Evolutionary conservation across 805 yeast genomes (phyloP), one percentile per base, ranked within the genome.

Genomic region (Cyberlindnera galapagoensis): DNA sequence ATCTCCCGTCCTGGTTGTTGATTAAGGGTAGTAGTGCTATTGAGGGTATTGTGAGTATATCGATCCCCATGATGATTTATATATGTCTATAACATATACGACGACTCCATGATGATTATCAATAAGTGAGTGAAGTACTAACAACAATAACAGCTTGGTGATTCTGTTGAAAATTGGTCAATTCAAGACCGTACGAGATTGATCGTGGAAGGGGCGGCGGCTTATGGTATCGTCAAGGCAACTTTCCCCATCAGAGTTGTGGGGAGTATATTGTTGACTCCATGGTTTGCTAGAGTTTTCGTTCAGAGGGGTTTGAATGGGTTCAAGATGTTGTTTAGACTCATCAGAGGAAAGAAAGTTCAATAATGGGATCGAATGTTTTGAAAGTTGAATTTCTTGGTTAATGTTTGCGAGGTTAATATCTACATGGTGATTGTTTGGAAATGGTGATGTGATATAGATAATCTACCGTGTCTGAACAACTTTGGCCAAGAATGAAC

Each of bases 151-250:
- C 12, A 39, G 43, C 40, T 39, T n/a, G 55, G 55, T 43, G 24
- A 48, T 23, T 52, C 36, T 18, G 44, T 38, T 5, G 39, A 40
- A 38, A 55, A 27, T 53, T 57, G 44, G 56, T 66, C 25, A 2
- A 46, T 76, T 11, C 65, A 63, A 25, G 76, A 74, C 21, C 74
- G 76, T 40, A 63, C 79, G 28, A 61, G 63, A 30, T 51, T 79
- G 18, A 58, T 83, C 6, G 52, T 76, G 43, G 83, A 81, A 42
- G 94, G 94, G 8, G 87, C 88, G 0, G 67, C 80, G 17, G 76
- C 94, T 0, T 84, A 76, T 46, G 80, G 78, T 5, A 57, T 78
- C 4, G 85, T 81, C 9, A 83, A 83, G 48, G 61, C 67, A 8
- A 47, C 70, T 15, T 54, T 76, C 39, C 84, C 85, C 0, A 31